Evolutionary conservation across 116 monocot species (phyloP).

Genomic region (Zostera marina): DNA sequence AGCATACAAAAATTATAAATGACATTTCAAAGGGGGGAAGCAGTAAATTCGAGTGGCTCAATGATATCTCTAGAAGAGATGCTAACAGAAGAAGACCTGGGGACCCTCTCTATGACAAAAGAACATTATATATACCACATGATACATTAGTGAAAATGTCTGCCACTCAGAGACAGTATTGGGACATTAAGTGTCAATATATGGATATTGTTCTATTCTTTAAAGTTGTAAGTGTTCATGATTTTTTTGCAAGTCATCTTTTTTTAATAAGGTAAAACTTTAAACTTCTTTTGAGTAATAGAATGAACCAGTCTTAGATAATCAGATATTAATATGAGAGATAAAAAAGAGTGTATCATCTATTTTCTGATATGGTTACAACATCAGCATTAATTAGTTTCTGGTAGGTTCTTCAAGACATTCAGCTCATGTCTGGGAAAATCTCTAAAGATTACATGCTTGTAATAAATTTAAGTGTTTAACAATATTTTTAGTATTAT

Average conservation of each 20-base stretch:
- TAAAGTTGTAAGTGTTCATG: conserved; percentile 66
- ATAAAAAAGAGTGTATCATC: too few relatives aligned
- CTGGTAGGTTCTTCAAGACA: too few relatives aligned
- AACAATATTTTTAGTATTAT: background rate
- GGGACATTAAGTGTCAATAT: conserved; percentile 78
- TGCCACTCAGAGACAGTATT: conserved; percentile 92
- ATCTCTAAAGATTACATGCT: background rate
- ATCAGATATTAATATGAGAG: too few relatives aligned
- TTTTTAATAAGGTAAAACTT: too few relatives aligned
- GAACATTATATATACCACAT: conserved; percentile 75
- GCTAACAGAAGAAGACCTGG: conserved; percentile 48
- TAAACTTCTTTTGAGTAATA: too few relatives aligned
- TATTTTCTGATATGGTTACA: too few relatives aligned
- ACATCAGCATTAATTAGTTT: too few relatives aligned
- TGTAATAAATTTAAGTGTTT: background rate
- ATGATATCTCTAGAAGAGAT: conserved; percentile 66
- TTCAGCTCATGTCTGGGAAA: too few relatives aligned
- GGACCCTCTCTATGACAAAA: conserved; percentile 76
- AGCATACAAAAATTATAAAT: background rate
- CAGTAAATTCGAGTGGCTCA: conserved; percentile 90
- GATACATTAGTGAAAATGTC: conserved; percentile 76
- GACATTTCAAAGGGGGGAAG: conserved; percentile 19
- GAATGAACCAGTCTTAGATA: too few relatives aligned
- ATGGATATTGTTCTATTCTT: conserved; percentile 95
- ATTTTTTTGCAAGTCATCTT: background rate